Evolutionary conservation across 148 eudicot genomes (phyloP).

Genomic region (Cornus kousa): DNA sequence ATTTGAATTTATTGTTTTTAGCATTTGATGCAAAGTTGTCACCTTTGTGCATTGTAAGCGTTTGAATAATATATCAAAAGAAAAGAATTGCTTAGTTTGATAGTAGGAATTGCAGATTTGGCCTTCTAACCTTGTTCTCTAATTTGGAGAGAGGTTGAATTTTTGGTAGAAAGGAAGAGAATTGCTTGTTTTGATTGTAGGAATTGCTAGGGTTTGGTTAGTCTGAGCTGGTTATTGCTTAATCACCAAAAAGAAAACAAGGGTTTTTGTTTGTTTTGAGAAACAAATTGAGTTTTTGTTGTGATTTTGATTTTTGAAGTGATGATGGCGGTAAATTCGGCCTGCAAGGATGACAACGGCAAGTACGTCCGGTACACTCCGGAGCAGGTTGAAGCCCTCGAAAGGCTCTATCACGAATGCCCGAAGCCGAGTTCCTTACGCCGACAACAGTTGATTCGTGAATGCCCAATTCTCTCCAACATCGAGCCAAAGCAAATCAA

Average conservation of each 20-base stretch:
- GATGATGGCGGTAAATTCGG: slow-evolving; percentile 54
- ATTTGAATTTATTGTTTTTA: not conserved
- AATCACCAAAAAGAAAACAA: not conserved
- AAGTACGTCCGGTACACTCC: slow-evolving; percentile 58
- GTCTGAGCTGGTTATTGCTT: not conserved
- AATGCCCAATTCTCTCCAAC: slow-evolving; percentile 54
- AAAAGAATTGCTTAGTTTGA: not conserved
- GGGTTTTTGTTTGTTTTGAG: slow-evolving; percentile 5
- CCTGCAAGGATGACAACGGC: slow-evolving; percentile 41
- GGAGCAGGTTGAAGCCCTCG: slow-evolving; percentile 59
- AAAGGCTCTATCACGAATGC: slow-evolving; percentile 55
- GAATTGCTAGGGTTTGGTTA: not conserved
- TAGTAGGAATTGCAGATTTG: not conserved
- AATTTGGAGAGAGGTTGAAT: not conserved
- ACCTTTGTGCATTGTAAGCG: not conserved
- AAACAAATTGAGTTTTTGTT: not conserved
- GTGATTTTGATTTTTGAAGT: slow-evolving; percentile 17
- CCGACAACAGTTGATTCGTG: slow-evolving; percentile 55
- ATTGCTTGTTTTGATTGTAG: not conserved
- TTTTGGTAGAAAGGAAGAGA: not conserved
- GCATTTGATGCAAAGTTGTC: not conserved
- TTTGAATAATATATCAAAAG: not conserved
- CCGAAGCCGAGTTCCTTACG: slow-evolving; percentile 55
- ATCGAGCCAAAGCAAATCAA: slow-evolving; percentile 67
- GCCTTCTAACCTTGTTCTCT: not conserved